phyloP scores from a whole-genome alignment of 805 yeast genomes.

The Zygosaccharomyces rouxii region DNA sequence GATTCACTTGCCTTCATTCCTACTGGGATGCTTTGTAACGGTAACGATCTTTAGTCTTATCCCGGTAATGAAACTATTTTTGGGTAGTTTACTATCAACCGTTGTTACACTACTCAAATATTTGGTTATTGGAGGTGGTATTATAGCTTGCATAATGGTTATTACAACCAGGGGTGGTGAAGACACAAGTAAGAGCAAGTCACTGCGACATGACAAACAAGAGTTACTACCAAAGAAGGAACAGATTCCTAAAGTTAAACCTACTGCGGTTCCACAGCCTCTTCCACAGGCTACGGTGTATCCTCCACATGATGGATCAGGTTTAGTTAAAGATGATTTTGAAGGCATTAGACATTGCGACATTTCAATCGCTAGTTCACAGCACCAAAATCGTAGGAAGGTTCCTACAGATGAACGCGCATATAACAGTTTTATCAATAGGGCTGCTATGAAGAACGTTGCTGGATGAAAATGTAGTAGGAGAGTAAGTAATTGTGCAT shows the following conservation, averaged over 20 bases:
- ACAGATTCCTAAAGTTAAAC: neutral
- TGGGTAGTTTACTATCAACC: conserved; percentile 28
- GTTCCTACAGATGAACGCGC: conserved; percentile 9
- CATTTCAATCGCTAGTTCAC: conserved; percentile 25
- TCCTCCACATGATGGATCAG: conserved; percentile 3
- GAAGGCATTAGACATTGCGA: conserved; percentile 26
- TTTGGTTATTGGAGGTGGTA: conserved; percentile 22
- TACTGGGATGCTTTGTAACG: conserved; percentile 22
- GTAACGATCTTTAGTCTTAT: conserved; percentile 17
- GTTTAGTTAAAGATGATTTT: conserved; percentile 14
- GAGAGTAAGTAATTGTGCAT: conserved; percentile 1
- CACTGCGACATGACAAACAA: conserved; percentile 2
- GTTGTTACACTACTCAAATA: conserved; percentile 21
- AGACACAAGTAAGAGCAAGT: neutral
- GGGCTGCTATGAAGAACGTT: conserved; percentile 9
- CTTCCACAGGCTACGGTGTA: neutral
- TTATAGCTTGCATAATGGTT: conserved; percentile 15
- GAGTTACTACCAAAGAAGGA: neutral
- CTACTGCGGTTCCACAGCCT: neutral
- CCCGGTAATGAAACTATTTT: conserved; percentile 23
- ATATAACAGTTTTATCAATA: conserved; percentile 12
- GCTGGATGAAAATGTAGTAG: neutral
- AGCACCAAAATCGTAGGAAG: conserved; percentile 1
- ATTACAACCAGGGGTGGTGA: conserved; percentile 10
- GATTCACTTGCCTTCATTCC: conserved; percentile 26